Evolutionary conservation across 768 basidiomycete species (phyloP).

Genomic region (Tulasnella sp.): DNA sequence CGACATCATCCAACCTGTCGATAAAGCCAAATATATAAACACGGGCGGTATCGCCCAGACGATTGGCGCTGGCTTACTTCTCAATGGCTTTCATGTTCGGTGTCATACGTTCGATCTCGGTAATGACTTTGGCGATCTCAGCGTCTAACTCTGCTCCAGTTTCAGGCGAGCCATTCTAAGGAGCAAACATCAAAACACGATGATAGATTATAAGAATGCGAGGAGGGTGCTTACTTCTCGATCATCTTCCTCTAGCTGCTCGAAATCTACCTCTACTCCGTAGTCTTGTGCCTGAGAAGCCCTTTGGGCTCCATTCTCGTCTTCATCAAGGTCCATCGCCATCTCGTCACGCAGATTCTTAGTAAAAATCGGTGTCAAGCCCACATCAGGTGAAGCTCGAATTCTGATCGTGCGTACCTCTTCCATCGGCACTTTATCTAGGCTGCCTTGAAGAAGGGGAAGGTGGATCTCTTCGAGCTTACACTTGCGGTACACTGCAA

Average conservation of each 20-base stretch:
- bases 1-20: constrained; percentile 72
- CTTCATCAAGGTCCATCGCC: constrained; percentile 87
- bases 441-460: constrained; percentile 61
- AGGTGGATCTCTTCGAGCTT: constrained; percentile 84
- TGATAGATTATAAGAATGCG: too few relatives aligned
- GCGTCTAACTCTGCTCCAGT: constrained; percentile 64
- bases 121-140: constrained; percentile 53
- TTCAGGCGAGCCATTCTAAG: constrained; percentile 51
- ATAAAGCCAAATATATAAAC: background rate
- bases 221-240: constrained; percentile 42
- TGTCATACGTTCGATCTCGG: constrained; percentile 86
- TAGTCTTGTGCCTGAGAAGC: constrained; percentile 66
- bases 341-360: constrained; percentile 76
- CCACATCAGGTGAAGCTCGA: constrained; percentile 3
- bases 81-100: constrained; percentile 97
- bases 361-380: background rate
- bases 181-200: background rate
- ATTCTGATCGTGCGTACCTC: constrained; percentile 46
- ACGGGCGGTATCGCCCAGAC: background rate
- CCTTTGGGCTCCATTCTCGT: constrained; percentile 69
- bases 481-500: constrained; percentile 81
- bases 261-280: constrained; percentile 85
- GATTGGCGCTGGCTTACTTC: constrained; percentile 37
- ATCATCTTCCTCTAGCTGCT: constrained; percentile 60
- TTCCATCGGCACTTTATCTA: constrained; percentile 88